A percentile compares a stretch with the other conserved stretches of the same genome.
Conservation (phyloP, 1,284 basidiomycete genomes). For the Cryptococcus amylolentus region DNA sequence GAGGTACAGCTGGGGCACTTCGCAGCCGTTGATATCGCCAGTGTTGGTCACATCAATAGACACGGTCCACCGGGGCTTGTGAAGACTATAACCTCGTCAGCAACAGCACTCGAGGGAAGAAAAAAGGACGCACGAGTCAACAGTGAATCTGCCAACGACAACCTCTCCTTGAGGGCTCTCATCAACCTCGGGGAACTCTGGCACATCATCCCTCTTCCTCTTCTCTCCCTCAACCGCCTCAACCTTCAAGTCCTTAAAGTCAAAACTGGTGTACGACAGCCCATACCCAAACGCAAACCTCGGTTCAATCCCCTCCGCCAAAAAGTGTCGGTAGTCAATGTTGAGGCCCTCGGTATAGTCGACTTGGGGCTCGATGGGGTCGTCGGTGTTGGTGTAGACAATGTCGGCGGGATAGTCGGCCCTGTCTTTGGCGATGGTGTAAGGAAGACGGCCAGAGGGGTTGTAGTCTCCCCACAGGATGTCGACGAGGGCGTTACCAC, state of each 20-base stretch:
- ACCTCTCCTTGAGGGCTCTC: background rate
- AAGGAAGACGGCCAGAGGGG: conserved; percentile 71
- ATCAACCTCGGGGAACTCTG: background rate
- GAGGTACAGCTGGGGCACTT: conserved; percentile 48
- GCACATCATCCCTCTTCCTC: background rate
- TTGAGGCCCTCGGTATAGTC: conserved; percentile 67
- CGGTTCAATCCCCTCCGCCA: conserved; percentile 60
- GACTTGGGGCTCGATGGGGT: conserved; percentile 53
- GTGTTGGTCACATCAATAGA: conserved; percentile 51
- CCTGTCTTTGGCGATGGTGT: conserved; percentile 68
- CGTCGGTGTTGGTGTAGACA: conserved; percentile 38
- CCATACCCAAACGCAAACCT: conserved; percentile 78
- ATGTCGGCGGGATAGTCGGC: conserved; percentile 62
- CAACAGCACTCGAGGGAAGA: background rate
- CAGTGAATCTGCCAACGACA: background rate
- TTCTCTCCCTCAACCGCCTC: conserved; percentile 5
- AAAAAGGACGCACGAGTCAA: conserved; percentile 3
- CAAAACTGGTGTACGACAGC: conserved; percentile 75
- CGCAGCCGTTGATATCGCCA: conserved; percentile 49
- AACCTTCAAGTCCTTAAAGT: conserved; percentile 59
- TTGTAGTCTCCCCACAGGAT: conserved; percentile 57
- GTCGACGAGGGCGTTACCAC: conserved; percentile 70
- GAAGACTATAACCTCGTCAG: conserved; percentile 27
- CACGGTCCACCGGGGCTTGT: conserved; percentile 43
- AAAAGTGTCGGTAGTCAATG: conserved; percentile 76